Evolutionary conservation across 805 yeast species (phyloP).

Genomic region (Pichia gijzeniarum): DNA sequence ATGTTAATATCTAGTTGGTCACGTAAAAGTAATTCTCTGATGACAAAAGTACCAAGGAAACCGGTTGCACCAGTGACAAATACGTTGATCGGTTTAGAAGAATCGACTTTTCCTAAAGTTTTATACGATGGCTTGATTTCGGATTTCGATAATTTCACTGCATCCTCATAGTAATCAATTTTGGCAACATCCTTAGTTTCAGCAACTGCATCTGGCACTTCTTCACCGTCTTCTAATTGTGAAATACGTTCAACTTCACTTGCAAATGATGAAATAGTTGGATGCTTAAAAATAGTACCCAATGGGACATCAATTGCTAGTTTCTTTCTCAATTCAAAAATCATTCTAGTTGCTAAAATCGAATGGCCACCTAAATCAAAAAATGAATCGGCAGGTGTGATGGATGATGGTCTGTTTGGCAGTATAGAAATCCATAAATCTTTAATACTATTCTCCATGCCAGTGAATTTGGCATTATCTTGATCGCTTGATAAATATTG

Average conservation of each 20-base stretch:
- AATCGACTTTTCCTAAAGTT: conserved; percentile 31
- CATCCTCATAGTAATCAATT: conserved; percentile 69
- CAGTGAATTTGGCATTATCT: conserved; percentile 50
- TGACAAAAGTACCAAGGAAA: conserved; percentile 84
- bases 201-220: conserved; percentile 30
- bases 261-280: conserved; percentile 78
- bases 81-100: conserved; percentile 34
- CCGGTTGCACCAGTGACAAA: conserved; percentile 97
- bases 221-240: conserved; percentile 42
- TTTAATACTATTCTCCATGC: conserved; percentile 59
- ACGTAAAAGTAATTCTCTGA: conserved; percentile 59
- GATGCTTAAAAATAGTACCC: conserved; percentile 83
- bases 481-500: conserved; percentile 38
- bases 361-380: conserved; percentile 98
- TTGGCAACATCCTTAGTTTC: conserved; percentile 22
- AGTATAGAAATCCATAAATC: conserved; percentile 82
- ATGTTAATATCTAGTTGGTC: conserved; percentile 49
- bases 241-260: conserved; percentile 55
- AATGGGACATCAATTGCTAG: conserved; percentile 78
- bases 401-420: conserved; percentile 77
- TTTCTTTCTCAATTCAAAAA: conserved; percentile 78
- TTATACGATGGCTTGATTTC: conserved; percentile 40
- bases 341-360: conserved; percentile 93
- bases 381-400: conserved; percentile 79
- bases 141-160: conserved; percentile 40